A percentile compares a stretch with the other conserved stretches of the same genome.
phyloP scores from a whole-genome alignment of 495 filamentous ascomycete genomes.

The Penicillium herquei region DNA sequence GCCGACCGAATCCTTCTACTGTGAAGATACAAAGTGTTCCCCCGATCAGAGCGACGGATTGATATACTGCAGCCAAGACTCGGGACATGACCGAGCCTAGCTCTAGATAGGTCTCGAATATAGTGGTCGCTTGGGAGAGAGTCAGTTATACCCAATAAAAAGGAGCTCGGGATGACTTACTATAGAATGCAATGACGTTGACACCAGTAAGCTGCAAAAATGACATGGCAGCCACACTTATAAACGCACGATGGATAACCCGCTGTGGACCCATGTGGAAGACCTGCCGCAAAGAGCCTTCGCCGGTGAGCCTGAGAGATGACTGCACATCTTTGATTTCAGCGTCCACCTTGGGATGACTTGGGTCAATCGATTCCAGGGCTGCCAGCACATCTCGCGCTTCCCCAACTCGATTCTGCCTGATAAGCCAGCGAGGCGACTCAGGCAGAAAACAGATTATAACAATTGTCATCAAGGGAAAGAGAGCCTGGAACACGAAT shows the following conservation, averaged over 20 bases:
- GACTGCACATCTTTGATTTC: neutral
- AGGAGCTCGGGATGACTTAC: neutral
- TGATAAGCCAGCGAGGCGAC: slow-evolving; percentile 57
- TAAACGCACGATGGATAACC: slow-evolving; percentile 19
- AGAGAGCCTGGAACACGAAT: slow-evolving; percentile 48
- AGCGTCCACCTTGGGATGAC: neutral
- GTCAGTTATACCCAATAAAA: neutral
- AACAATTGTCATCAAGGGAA: slow-evolving; percentile 54
- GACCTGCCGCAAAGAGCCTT: slow-evolving; percentile 5
- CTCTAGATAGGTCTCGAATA: slow-evolving; percentile 15
- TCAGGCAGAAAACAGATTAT: slow-evolving; percentile 59
- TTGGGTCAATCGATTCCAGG: slow-evolving; percentile 1
- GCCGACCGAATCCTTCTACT: slow-evolving; percentile 22
- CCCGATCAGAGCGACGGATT: slow-evolving; percentile 9
- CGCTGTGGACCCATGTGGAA: slow-evolving; percentile 26
- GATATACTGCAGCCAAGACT: slow-evolving; percentile 17
- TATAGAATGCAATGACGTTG: slow-evolving; percentile 45
- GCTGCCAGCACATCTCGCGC: slow-evolving; percentile 40
- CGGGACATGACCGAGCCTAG: slow-evolving; percentile 9
- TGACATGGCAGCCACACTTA: slow-evolving; percentile 30
- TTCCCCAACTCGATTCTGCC: slow-evolving; percentile 43
- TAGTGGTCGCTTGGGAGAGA: slow-evolving; percentile 29
- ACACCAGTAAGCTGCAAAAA: slow-evolving; percentile 57
- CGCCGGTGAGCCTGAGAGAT: neutral
- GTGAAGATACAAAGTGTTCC: slow-evolving; percentile 17